Evolutionary conservation across 805 yeast species (phyloP).

Genomic region (Pichia rugopelliculosa): DNA sequence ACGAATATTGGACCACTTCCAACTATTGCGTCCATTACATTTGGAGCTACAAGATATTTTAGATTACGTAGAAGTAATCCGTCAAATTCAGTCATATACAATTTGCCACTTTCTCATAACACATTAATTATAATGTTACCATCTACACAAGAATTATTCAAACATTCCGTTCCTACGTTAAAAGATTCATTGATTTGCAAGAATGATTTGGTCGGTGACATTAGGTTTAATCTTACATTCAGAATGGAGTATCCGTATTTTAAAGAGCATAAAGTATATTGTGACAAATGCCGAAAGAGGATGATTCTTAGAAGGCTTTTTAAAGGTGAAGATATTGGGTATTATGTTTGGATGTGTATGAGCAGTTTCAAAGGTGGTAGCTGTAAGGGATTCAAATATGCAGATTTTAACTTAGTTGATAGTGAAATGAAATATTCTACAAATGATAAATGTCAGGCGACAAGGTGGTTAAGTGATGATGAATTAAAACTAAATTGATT

Average conservation of each 20-base stretch:
- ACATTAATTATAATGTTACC: conserved; percentile 67
- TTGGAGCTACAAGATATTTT: conserved; percentile 68
- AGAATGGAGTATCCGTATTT: conserved; percentile 42
- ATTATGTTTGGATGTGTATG: conserved; percentile 63
- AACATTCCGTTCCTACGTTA: conserved; percentile 53
- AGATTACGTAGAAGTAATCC: conserved; percentile 38
- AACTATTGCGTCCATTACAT: conserved; percentile 55
- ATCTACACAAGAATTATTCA: conserved; percentile 70
- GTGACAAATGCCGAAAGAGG: conserved; percentile 32
- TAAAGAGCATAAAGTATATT: conserved; percentile 32
- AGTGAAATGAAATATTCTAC: conserved; percentile 2
- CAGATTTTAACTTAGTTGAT: conserved; percentile 34
- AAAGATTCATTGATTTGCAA: conserved; percentile 28
- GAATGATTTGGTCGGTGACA: conserved; percentile 42
- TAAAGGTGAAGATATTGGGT: conserved; percentile 40
- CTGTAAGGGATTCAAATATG: conserved; percentile 46
- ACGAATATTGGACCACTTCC: conserved; percentile 69
- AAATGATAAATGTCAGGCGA: not conserved
- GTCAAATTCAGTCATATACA: conserved; percentile 29
- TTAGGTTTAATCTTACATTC: conserved; percentile 59
- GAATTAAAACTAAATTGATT: too few species aligned
- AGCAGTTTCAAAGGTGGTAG: conserved; percentile 34
- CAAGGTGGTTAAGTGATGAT: conserved; percentile 4
- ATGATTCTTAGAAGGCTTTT: conserved; percentile 54
- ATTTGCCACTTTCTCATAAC: conserved; percentile 65